These are phyloP conservation scores for Penicillium ochrochloron DNA, from an alignment of 495 filamentous ascomycete genomes.

Conservation along the genomic window DNA sequence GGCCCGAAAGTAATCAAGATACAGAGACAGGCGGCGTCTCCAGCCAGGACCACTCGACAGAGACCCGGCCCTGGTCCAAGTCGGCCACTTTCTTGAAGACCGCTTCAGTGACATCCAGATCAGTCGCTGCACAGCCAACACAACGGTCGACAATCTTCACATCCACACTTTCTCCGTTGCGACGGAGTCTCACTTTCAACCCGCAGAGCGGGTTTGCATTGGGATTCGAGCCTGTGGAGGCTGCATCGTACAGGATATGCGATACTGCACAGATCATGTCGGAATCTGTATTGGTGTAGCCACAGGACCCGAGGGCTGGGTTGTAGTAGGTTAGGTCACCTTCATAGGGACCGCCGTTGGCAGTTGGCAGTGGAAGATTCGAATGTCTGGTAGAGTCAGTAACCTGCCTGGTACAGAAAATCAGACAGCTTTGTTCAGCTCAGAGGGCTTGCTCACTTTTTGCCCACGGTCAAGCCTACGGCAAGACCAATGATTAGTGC, in stretches of 20 bases:
- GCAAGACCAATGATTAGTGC: constrained; percentile 60
- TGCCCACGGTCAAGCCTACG: constrained; percentile 50
- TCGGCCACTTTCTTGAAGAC: constrained; percentile 66
- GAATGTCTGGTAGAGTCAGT: constrained; percentile 19
- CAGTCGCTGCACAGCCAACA: constrained; percentile 62
- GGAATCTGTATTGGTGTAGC: constrained; percentile 52
- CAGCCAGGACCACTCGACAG: constrained; percentile 72
- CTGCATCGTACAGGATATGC: constrained; percentile 68
- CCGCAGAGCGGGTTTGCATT: constrained; percentile 76
- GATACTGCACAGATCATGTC: constrained; percentile 71
- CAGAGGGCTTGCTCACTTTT: constrained; percentile 18
- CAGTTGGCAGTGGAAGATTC: constrained; percentile 61
- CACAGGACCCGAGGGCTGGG: constrained; percentile 73
- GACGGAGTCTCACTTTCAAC: constrained; percentile 59
- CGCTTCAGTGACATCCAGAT: constrained; percentile 67
- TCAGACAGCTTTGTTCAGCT: neutral
- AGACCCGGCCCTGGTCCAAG: constrained; percentile 59
- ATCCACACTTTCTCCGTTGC: constrained; percentile 61
- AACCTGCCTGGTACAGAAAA: too few species aligned
- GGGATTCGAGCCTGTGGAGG: constrained; percentile 58
- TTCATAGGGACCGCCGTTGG: constrained; percentile 52
- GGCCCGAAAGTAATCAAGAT: constrained; percentile 6
- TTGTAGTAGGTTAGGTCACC: constrained; percentile 76
- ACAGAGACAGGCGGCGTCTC: constrained; percentile 31
- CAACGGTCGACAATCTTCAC: constrained; percentile 79